These are phyloP conservation scores for Mortierella sp. DNA, from an alignment of 371 early-diverging fungal genomes.

Conservation along the genomic window DNA sequence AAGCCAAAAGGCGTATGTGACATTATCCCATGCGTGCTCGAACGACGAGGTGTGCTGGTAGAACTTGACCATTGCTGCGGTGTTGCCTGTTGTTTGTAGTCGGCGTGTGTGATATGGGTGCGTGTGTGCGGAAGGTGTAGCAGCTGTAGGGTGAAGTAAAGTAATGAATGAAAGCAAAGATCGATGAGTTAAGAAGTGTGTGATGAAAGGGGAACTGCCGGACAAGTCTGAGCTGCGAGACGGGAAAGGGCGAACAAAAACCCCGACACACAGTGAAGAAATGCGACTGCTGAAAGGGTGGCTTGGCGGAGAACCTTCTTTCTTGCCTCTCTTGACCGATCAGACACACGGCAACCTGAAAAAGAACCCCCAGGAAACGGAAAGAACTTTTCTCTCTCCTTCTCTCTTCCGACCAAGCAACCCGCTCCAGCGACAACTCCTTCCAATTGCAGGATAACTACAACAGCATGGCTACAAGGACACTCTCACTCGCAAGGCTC, in stretches of 20 bases:
- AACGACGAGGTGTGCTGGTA: slow-evolving; percentile 82
- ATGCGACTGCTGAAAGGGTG: too few relatives aligned
- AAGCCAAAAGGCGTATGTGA: slow-evolving; percentile 91
- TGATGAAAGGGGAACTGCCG: not conserved
- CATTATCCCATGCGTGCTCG: slow-evolving; percentile 87
- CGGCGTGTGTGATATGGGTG: not conserved
- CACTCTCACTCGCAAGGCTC: not conserved
- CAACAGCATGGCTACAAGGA: slow-evolving; percentile 2
- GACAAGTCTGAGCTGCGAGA: not conserved
- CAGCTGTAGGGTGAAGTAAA: not conserved
- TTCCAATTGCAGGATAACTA: not conserved
- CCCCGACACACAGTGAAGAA: too few relatives aligned
- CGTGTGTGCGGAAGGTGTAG: not conserved
- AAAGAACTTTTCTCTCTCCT: slow-evolving; percentile 7
- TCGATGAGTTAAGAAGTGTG: not conserved
- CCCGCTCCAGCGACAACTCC: not conserved
- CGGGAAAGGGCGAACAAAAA: not conserved
- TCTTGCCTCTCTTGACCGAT: not conserved
- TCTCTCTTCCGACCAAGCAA: not conserved
- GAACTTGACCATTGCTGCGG: slow-evolving; percentile 58
- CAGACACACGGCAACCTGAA: not conserved
- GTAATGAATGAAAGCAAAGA: not conserved
- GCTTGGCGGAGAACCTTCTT: not conserved
- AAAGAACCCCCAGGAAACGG: not conserved
- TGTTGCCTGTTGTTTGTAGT: not conserved